Conservation (phyloP, 495 filamentous ascomycete species). For the Hypoxylon lienhwacheense region DNA sequence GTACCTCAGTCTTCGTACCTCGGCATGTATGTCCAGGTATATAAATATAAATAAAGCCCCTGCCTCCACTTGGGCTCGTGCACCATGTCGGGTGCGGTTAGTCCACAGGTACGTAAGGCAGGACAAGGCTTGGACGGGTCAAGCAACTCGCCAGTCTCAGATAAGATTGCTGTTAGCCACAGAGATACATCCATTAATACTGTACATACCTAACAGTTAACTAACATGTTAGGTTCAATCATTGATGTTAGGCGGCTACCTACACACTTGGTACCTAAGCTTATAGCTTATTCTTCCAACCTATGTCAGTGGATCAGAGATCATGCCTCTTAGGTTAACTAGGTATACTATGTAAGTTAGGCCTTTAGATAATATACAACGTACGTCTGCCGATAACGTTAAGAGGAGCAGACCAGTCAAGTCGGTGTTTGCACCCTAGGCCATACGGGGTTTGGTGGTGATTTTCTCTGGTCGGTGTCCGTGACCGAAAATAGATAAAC, state of each 20-base stretch:
- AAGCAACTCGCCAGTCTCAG: too few relatives aligned
- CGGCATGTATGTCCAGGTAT: constrained; percentile 5
- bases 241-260: too few relatives aligned
- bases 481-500: constrained; percentile 16
- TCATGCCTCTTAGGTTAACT: too few relatives aligned
- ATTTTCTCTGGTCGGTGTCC: constrained; percentile 28
- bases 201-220: constrained; percentile 1
- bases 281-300: too few relatives aligned
- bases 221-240: not conserved
- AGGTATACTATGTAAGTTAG: too few relatives aligned
- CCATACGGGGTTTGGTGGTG: constrained; percentile 1
- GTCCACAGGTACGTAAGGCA: constrained; percentile 9
- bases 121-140: too few relatives aligned
- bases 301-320: too few relatives aligned
- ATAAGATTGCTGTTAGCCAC: too few relatives aligned
- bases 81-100: not conserved
- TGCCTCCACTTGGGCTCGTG: constrained; percentile 6
- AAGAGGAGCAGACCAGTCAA: not conserved
- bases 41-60: constrained; percentile 21
- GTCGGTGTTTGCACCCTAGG: constrained; percentile 19
- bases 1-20: too few relatives aligned
- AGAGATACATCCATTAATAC: not conserved
- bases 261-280: too few relatives aligned
- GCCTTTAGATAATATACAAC: too few relatives aligned
- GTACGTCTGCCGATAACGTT: not conserved